phyloP scores from a whole-genome alignment of 352 stramenopile genomes.

The Blastocystis sp. region DNA sequence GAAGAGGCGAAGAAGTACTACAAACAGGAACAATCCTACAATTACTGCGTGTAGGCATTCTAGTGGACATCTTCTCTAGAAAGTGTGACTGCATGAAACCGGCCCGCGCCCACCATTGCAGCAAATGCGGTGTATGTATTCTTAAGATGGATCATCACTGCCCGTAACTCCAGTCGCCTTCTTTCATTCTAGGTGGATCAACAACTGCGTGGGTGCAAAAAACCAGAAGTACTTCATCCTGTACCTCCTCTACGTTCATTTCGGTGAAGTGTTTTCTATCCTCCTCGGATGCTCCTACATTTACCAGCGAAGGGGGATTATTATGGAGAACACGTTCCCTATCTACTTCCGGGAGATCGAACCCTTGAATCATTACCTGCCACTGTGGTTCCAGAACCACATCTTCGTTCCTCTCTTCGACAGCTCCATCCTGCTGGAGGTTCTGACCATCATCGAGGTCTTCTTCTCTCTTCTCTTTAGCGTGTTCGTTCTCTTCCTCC shows the following conservation, averaged over 20 bases:
- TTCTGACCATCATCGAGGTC: background rate
- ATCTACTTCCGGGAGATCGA: background rate
- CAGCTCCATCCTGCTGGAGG: background rate
- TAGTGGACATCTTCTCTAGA: background rate
- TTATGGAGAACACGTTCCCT: background rate
- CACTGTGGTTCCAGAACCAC: background rate
- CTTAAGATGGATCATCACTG: conserved; percentile 57
- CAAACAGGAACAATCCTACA: background rate
- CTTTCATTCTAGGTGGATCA: conserved; percentile 36
- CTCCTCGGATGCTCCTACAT: conserved; percentile 13
- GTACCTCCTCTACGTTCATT: conserved; percentile 43
- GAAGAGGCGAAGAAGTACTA: background rate
- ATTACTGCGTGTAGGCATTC: conserved; percentile 10
- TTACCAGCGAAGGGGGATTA: background rate
- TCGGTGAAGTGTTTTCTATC: conserved; percentile 11
- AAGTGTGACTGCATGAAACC: conserved; percentile 50
- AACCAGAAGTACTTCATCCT: conserved; percentile 57
- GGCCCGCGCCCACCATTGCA: conserved; percentile 46
- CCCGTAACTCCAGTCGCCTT: background rate
- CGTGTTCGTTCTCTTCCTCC: background rate
- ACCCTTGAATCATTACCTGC: background rate
- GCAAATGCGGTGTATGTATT: conserved; percentile 29
- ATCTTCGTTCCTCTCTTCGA: background rate
- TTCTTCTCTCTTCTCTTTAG: background rate
- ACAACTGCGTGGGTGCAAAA: conserved; percentile 45